A percentile compares a stretch with the other conserved stretches of the same genome.
Evolutionary conservation across 768 basidiomycete genomes (phyloP).

Genomic region (Clitopilus hobsonii): DNA sequence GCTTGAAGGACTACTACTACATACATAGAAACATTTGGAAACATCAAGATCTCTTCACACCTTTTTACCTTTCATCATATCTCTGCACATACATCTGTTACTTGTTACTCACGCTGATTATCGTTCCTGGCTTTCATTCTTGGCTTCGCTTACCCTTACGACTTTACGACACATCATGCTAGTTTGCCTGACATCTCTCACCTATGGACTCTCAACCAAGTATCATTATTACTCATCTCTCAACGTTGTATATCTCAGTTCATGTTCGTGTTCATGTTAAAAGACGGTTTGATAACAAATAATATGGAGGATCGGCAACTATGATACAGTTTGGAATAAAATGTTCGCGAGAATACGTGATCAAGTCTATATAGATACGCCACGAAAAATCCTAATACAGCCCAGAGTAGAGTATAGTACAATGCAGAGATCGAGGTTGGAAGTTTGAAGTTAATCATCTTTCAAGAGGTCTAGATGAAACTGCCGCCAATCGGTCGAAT

Average conservation of each 20-base stretch:
- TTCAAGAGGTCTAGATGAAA: conserved; percentile 42
- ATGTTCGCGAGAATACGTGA: background rate
- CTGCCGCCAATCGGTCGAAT: conserved; percentile 44
- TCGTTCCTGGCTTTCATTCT: background rate
- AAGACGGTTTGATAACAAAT: background rate
- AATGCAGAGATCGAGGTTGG: background rate
- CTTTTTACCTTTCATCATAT: background rate
- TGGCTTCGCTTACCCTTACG: background rate
- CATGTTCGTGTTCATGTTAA: background rate
- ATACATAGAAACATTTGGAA: background rate
- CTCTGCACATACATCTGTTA: too few relatives aligned
- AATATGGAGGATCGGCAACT: background rate
- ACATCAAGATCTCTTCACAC: conserved; percentile 1
- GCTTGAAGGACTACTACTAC: conserved; percentile 9
- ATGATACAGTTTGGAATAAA: background rate
- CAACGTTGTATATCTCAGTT: background rate
- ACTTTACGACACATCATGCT: background rate
- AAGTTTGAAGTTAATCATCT: conserved; percentile 12
- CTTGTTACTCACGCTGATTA: background rate
- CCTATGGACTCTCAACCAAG: background rate
- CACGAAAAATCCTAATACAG: background rate
- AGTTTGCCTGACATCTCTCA: background rate
- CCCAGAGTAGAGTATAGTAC: background rate
- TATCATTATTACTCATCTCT: background rate
- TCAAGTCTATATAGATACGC: background rate